Percentiles rank a stretch among this genome's conserved stretches.
Conservation (phyloP, 2,329 filamentous ascomycete genomes). For the Fusarium stilboides region DNA sequence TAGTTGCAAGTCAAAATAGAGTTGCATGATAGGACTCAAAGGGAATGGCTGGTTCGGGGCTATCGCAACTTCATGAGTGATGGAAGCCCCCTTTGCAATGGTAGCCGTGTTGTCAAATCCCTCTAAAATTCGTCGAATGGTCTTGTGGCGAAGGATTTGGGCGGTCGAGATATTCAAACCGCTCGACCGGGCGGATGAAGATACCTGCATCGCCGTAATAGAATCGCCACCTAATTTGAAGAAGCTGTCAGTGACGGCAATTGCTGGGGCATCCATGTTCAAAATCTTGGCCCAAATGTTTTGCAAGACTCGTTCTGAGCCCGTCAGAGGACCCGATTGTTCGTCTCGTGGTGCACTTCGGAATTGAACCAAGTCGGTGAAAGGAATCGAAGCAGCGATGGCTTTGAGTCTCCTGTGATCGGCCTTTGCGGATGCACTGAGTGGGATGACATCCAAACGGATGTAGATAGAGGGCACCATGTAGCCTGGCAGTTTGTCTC, state of each 20-base stretch:
- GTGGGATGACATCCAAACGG: not conserved
- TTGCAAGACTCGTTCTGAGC: not conserved
- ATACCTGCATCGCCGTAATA: not conserved
- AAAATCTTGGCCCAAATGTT: not conserved
- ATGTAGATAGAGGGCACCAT: conserved; percentile 8
- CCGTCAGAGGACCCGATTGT: not conserved
- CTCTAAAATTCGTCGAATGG: not conserved
- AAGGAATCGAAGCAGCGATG: not conserved
- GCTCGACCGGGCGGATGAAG: not conserved
- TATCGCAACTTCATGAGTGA: not conserved
- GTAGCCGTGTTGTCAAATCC: not conserved
- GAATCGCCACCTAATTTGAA: not conserved
- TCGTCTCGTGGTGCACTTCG: not conserved
- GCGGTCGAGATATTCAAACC: not conserved
- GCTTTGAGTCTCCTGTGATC: not conserved
- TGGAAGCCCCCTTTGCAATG: not conserved
- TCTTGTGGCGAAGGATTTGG: not conserved
- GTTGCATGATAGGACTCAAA: not conserved
- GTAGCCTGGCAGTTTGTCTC: not conserved
- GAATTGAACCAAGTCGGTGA: not conserved
- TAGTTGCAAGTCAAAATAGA: not conserved
- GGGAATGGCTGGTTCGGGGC: not conserved
- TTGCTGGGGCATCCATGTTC: not conserved
- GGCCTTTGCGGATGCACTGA: not conserved
- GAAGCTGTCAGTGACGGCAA: not conserved